Evolutionary conservation across 495 filamentous ascomycete species (phyloP).

Genomic region (Pyrenopolyporus hunteri): DNA sequence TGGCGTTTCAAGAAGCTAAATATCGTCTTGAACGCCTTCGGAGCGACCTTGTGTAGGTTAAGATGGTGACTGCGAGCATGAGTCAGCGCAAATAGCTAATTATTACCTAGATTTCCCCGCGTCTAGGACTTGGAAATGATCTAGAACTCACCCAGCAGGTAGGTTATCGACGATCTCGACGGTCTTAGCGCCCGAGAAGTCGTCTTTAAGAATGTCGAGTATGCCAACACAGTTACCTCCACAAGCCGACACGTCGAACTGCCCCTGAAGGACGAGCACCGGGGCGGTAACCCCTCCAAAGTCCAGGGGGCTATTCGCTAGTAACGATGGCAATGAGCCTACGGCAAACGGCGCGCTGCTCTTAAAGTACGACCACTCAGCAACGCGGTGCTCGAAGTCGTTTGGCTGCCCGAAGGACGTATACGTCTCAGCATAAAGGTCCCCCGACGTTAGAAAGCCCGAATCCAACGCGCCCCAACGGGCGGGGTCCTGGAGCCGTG

Average conservation of each 20-base stretch:
- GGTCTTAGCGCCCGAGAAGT: constrained; percentile 24
- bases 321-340: constrained; percentile 35
- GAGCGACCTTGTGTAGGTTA: constrained; percentile 40
- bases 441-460: constrained; percentile 29
- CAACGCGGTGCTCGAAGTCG: constrained; percentile 37
- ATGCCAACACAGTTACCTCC: constrained; percentile 39
- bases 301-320: constrained; percentile 25
- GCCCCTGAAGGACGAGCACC: constrained; percentile 35
- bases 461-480: constrained; percentile 36
- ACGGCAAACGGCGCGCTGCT: constrained; percentile 40
- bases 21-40: constrained; percentile 28
- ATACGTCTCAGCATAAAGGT: constrained; percentile 34
- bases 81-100: neutral
- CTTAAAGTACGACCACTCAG: constrained; percentile 32
- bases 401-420: constrained; percentile 28
- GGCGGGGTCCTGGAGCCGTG: constrained; percentile 17
- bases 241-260: constrained; percentile 39
- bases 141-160: constrained; percentile 31
- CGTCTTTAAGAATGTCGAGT: constrained; percentile 18
- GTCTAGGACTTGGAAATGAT: neutral
- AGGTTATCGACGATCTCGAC: constrained; percentile 33
- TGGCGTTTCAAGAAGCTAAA: constrained; percentile 31
- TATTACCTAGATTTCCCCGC: no score
- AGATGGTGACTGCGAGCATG: constrained; percentile 30
- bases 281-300: constrained; percentile 29